These are phyloP conservation scores for Sporothrix variecibatus DNA, from an alignment of 2,329 filamentous ascomycete species.

Conservation along the genomic window DNA sequence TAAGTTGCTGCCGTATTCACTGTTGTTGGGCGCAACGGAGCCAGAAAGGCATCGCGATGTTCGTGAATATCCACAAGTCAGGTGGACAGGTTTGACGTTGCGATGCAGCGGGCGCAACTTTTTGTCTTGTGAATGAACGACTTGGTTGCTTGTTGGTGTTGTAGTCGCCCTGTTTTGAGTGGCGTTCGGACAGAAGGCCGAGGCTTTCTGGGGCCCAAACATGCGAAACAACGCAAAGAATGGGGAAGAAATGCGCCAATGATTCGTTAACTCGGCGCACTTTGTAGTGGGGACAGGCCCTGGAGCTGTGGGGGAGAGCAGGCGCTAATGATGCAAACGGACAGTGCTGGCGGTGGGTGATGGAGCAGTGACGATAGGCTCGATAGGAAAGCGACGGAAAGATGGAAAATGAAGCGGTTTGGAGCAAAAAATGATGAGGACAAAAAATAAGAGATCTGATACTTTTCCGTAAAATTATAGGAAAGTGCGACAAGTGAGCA, in stretches of 20 bases:
- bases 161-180: not conserved
- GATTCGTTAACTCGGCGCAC: not conserved
- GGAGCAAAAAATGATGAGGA: not conserved
- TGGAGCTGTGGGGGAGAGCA: not conserved
- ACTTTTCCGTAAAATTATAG: not conserved
- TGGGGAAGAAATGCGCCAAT: not conserved
- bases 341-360: not conserved
- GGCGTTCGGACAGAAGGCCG: constrained; percentile 9
- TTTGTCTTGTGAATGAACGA: not conserved
- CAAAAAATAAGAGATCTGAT: not conserved
- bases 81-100: not conserved
- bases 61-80: too few species aligned
- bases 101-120: not conserved
- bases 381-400: not conserved
- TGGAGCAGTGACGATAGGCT: not conserved
- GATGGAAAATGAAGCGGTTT: not conserved
- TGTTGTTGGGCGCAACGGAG: not conserved
- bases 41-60: not conserved
- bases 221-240: not conserved
- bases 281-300: not conserved
- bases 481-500: not conserved
- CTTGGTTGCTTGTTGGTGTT: not conserved
- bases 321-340: not conserved
- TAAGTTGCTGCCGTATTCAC: not conserved
- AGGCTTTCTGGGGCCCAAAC: constrained; percentile 4